phyloP scores from a whole-genome alignment of 352 stramenopile species.

The Globisporangium splendens region DNA sequence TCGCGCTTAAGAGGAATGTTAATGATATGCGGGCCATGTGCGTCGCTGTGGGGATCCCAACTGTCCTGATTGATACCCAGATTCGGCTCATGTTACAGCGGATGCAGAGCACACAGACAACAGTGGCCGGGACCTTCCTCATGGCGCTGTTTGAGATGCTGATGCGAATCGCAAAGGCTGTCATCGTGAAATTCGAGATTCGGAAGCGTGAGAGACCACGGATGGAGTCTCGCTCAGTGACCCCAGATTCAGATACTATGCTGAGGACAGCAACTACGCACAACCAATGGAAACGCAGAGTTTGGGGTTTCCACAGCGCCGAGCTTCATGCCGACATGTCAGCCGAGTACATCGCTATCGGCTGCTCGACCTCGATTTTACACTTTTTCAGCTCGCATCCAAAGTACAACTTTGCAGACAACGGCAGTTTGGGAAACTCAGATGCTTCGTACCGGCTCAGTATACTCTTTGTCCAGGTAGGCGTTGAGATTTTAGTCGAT shows the following conservation, averaged over 20 bases:
- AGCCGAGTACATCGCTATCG: conserved; percentile 45
- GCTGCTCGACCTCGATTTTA: conserved; percentile 24
- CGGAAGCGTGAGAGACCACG: not conserved
- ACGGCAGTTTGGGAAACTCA: not conserved
- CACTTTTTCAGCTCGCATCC: conserved; percentile 28
- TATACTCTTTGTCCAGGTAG: conserved; percentile 15
- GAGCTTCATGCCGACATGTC: conserved; percentile 31
- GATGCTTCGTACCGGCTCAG: conserved; percentile 10
- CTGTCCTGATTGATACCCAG: conserved; percentile 20
- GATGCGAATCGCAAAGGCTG: conserved; percentile 22
- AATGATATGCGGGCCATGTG: conserved; percentile 37
- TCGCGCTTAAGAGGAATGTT: conserved; percentile 20
- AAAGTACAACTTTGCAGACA: conserved; percentile 19
- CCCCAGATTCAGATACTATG: no score
- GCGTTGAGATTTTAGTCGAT: conserved; percentile 20
- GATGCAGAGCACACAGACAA: conserved; percentile 12
- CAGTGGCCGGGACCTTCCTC: conserved; percentile 14
- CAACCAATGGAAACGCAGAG: conserved; percentile 12
- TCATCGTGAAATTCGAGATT: conserved; percentile 13
- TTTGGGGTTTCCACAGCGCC: conserved; percentile 24
- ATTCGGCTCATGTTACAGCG: conserved; percentile 17
- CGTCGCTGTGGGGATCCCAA: conserved; percentile 21
- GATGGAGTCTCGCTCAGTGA: no score
- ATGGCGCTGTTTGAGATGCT: conserved; percentile 26
- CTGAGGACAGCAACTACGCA: not conserved